Evolutionary conservation across 495 filamentous ascomycete genomes (phyloP).

Genomic region (Elaphomyces granulatus): DNA sequence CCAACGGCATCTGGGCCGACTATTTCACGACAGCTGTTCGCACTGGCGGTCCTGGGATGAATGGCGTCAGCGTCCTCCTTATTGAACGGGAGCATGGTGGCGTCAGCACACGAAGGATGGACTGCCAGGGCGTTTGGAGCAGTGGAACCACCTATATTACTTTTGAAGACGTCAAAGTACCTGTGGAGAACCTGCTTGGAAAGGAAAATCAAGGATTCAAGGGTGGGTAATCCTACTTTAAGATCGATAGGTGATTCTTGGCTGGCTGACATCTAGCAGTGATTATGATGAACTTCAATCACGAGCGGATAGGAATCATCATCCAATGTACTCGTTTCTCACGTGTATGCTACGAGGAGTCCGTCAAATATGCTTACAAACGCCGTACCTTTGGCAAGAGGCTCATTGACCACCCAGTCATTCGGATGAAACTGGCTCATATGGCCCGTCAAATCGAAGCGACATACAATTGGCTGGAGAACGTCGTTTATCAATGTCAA

Average conservation of each 20-base stretch:
- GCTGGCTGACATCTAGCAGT: conserved; percentile 30
- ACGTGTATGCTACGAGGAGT: conserved; percentile 94
- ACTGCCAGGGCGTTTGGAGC: conserved; percentile 95
- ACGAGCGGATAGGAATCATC: conserved; percentile 95
- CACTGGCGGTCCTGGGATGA: conserved; percentile 76
- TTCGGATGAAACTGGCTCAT: conserved; percentile 91
- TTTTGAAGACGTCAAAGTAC: conserved; percentile 97
- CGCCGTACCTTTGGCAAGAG: conserved; percentile 90
- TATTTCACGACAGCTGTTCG: conserved; percentile 97
- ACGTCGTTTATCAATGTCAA: conserved; percentile 80
- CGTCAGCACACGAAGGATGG: conserved; percentile 87
- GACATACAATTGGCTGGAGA: conserved; percentile 94
- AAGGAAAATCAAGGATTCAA: conserved; percentile 99
- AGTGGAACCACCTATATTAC: conserved; percentile 93
- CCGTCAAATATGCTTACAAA: conserved; percentile 92
- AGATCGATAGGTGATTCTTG: too few species aligned
- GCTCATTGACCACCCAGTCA: conserved; percentile 92
- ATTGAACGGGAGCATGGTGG: conserved; percentile 70
- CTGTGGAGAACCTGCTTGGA: conserved; percentile 92
- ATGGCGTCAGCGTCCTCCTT: conserved; percentile 75
- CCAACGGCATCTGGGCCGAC: conserved; percentile 90
- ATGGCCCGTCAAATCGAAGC: conserved; percentile 98
- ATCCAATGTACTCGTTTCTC: conserved; percentile 94
- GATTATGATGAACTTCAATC: conserved; percentile 99
- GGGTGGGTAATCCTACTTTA: conserved; percentile 22